Evolutionary conservation across 116 monocot species (phyloP).

Genomic region (Iris pallida): DNA sequence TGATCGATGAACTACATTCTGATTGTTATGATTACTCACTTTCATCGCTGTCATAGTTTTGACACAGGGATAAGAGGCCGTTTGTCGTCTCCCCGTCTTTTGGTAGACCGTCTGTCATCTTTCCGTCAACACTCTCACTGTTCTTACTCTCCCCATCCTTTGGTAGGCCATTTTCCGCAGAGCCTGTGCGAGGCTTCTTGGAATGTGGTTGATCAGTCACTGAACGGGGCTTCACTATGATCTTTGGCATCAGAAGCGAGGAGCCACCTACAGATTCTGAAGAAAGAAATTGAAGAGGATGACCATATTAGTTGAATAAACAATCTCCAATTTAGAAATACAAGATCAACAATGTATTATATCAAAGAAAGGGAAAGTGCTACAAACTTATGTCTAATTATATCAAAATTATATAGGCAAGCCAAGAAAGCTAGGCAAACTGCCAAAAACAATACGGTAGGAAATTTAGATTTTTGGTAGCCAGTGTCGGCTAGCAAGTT

Average conservation of each 20-base stretch:
- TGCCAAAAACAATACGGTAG: too few relatives aligned
- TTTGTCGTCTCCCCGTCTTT: conserved; percentile 9
- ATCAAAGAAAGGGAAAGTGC: neutral
- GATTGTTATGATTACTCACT: conserved; percentile 4
- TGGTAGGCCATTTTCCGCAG: neutral
- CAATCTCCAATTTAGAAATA: too few relatives aligned
- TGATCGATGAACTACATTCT: too few relatives aligned
- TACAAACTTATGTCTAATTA: too few relatives aligned
- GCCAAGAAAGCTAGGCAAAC: too few relatives aligned
- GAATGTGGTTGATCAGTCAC: conserved; percentile 10
- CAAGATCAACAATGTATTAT: neutral
- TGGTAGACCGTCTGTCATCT: neutral
- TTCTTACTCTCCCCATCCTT: neutral
- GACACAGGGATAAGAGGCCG: conserved; percentile 42
- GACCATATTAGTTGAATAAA: too few relatives aligned
- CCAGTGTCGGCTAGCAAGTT: too few relatives aligned
- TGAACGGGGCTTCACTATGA: conserved; percentile 31
- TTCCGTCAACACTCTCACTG: neutral
- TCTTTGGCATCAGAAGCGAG: conserved; percentile 26
- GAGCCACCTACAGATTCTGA: conserved; percentile 22
- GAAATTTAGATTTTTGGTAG: too few relatives aligned
- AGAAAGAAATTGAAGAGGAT: neutral
- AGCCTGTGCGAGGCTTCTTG: conserved; percentile 24
- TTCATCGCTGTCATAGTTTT: conserved; percentile 44
- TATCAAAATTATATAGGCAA: too few relatives aligned